Evolutionary conservation across 164 flowering plant species (phyloP).

Genomic region (Vitis rotundifolia): DNA sequence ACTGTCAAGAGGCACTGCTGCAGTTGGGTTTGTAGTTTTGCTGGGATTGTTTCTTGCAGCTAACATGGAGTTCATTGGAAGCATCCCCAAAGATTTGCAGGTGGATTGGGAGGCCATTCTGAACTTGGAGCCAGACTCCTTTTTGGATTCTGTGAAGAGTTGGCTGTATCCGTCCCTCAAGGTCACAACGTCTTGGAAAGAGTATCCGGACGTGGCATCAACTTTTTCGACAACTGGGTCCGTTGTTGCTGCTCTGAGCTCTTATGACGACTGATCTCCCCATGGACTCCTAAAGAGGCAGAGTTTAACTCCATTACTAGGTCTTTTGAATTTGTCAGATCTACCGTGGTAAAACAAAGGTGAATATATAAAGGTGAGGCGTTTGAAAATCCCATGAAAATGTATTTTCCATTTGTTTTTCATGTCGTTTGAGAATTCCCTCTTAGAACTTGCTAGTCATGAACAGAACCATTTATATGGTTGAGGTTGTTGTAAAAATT

Average conservation of each 20-base stretch:
- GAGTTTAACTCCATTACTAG: neutral
- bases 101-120: slow-evolving; percentile 98
- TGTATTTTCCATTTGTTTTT: no score
- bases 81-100: slow-evolving; percentile 79
- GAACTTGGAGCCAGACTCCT: slow-evolving; percentile 55
- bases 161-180: slow-evolving; percentile 87
- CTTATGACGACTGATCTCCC: slow-evolving; percentile 45
- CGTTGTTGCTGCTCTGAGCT: slow-evolving; percentile 83
- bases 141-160: slow-evolving; percentile 61
- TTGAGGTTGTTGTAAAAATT: no score
- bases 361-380: no score
- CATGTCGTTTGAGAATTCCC: no score
- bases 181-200: slow-evolving; percentile 77
- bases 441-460: no score
- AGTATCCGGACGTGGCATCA: slow-evolving; percentile 75
- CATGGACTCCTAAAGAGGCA: slow-evolving; percentile 9
- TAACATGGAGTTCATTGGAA: slow-evolving; percentile 85
- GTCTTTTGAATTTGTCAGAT: neutral
- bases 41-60: slow-evolving; percentile 91
- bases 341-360: no score
- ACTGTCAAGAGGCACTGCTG: slow-evolving; percentile 88
- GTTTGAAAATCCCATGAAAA: no score
- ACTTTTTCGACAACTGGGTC: slow-evolving; percentile 74
- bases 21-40: slow-evolving; percentile 77
- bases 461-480: no score